Percentiles rank a stretch among this genome's conserved stretches.
These are phyloP conservation scores for Mycena galopus DNA, from an alignment of 768 basidiomycete genomes.

Conservation along the genomic window DNA sequence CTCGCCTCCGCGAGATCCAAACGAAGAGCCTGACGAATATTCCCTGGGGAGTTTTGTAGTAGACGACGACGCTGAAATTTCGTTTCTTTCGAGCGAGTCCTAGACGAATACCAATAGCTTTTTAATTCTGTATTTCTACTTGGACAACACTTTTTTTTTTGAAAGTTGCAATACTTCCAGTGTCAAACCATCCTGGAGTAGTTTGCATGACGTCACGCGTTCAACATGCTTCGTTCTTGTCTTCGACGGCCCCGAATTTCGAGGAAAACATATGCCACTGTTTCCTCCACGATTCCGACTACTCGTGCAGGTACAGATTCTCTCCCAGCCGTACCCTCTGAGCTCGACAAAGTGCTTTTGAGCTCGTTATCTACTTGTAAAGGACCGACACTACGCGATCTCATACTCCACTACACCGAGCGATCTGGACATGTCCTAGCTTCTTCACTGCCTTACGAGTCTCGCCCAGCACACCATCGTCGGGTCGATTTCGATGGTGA, in stretches of 20 bases:
- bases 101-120: background rate
- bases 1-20: constrained; percentile 67
- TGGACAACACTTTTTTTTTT: background rate
- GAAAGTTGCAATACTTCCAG: too few species aligned
- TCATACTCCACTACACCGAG: constrained; percentile 60
- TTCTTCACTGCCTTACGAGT: constrained; percentile 62
- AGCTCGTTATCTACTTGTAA: background rate
- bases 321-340: background rate
- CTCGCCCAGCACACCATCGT: constrained; percentile 53
- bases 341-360: constrained; percentile 20
- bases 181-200: too few species aligned
- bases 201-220: constrained; percentile 5
- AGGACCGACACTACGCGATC: constrained; percentile 39
- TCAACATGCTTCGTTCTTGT: background rate
- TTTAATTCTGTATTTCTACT: constrained; percentile 15
- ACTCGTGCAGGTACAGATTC: background rate
- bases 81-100: constrained; percentile 43
- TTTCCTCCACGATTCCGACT: constrained; percentile 9
- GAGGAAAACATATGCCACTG: constrained; percentile 14
- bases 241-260: background rate
- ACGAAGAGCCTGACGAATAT: constrained; percentile 75
- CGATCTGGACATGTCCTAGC: constrained; percentile 58
- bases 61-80: constrained; percentile 79
- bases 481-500: constrained; percentile 44
- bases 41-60: constrained; percentile 85